Conservation (phyloP, 768 basidiomycete genomes). For the Grammothele lineata region DNA sequence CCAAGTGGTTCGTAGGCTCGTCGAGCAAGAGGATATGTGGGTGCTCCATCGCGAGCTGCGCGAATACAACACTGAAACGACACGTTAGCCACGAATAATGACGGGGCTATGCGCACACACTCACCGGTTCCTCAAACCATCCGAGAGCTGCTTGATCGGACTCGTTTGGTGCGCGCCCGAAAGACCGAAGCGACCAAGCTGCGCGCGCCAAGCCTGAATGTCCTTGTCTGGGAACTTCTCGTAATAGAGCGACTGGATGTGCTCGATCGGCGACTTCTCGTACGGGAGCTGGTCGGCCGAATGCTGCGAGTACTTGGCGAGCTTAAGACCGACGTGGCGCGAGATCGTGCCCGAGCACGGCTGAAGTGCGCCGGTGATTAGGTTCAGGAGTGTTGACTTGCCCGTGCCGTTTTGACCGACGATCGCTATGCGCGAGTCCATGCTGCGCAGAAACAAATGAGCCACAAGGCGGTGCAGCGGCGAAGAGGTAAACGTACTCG, state of each 20-base stretch:
- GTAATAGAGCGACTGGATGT: conserved; percentile 79
- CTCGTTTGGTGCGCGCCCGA: conserved; percentile 91
- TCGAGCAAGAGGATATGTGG: conserved; percentile 92
- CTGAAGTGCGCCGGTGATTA: conserved; percentile 79
- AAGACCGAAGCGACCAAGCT: conserved; percentile 94
- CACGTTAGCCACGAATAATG: conserved; percentile 23
- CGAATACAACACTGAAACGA: conserved; percentile 73
- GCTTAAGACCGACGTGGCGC: conserved; percentile 85
- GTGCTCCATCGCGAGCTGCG: conserved; percentile 95
- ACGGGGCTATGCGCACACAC: conserved; percentile 19
- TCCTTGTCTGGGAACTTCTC: conserved; percentile 95
- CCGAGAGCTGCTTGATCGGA: conserved; percentile 91
- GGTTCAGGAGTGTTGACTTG: conserved; percentile 87
- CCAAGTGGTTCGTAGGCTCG: conserved; percentile 96
- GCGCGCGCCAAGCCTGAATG: conserved; percentile 85
- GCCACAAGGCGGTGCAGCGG: neutral
- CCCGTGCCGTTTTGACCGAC: conserved; percentile 96
- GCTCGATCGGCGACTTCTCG: conserved; percentile 85
- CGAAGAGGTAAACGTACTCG: conserved; percentile 54
- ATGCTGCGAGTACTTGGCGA: conserved; percentile 99
- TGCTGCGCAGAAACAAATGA: conserved; percentile 39
- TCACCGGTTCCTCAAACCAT: conserved; percentile 92
- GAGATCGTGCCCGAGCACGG: conserved; percentile 84
- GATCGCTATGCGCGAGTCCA: conserved; percentile 94
- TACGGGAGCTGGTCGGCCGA: conserved; percentile 98